phyloP scores from a whole-genome alignment of 2,329 filamentous ascomycete species.

The Helicocarpus griseus region DNA sequence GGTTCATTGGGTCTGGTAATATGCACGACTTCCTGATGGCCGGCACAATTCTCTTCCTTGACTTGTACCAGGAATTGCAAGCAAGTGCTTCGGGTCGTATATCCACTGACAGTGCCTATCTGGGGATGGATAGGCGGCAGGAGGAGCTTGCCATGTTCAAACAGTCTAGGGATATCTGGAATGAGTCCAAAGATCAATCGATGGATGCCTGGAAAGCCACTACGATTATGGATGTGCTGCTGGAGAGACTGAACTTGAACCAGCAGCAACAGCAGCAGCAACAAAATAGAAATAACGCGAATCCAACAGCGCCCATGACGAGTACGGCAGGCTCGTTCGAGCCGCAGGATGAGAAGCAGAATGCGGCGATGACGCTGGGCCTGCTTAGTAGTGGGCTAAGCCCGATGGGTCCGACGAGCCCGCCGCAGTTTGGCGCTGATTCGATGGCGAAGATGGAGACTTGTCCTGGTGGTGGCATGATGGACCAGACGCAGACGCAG shows the following conservation, averaged over 20 bases:
- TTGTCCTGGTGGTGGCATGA: constrained; percentile 6
- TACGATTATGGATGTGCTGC: constrained; percentile 70
- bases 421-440: constrained; percentile 21
- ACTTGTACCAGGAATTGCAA: constrained; percentile 56
- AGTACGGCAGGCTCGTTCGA: constrained; percentile 19
- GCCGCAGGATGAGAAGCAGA: constrained; percentile 50
- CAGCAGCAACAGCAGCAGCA: not conserved
- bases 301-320: constrained; percentile 8
- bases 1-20: constrained; percentile 69
- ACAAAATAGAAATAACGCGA: constrained; percentile 17
- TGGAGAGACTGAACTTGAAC: constrained; percentile 54
- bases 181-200: constrained; percentile 62
- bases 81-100: constrained; percentile 23
- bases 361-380: constrained; percentile 60
- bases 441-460: constrained; percentile 18
- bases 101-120: constrained; percentile 36
- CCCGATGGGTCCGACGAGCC: constrained; percentile 30
- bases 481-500: constrained; percentile 23
- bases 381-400: constrained; percentile 56
- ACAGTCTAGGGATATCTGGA: constrained; percentile 68
- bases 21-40: constrained; percentile 80
- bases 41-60: constrained; percentile 73
- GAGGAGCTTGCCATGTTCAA: constrained; percentile 72
- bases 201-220: constrained; percentile 87
- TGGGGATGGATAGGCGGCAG: constrained; percentile 30